Percentiles rank a stretch among this genome's conserved stretches.
These are phyloP conservation scores for Diaporthe ampelina DNA, from an alignment of 2,329 filamentous ascomycete genomes.

Conservation along the genomic window DNA sequence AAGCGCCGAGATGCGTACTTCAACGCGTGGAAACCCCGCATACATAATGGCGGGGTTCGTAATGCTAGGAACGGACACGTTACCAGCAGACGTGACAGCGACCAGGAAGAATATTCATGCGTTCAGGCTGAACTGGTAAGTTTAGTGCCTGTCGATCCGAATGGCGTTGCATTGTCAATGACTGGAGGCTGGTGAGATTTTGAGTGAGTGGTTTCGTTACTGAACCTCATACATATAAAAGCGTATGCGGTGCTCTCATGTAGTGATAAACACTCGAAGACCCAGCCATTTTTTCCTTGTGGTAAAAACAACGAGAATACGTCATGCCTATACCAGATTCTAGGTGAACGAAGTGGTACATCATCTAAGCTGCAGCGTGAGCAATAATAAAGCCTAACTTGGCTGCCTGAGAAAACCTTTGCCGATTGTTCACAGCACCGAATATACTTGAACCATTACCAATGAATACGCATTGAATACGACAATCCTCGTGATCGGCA, in stretches of 20 bases:
- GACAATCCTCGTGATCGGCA: background rate
- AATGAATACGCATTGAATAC: background rate
- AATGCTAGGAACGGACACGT: background rate
- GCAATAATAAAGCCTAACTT: background rate
- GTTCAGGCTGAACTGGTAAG: constrained; percentile 3
- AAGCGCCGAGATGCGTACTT: background rate
- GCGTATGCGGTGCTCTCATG: no score
- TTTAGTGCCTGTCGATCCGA: background rate
- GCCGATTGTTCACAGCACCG: background rate
- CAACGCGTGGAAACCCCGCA: background rate
- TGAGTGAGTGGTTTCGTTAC: no score
- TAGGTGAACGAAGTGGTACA: no score
- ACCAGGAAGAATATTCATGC: background rate
- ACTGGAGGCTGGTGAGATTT: background rate
- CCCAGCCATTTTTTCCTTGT: no score
- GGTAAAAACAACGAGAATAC: no score
- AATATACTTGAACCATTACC: background rate
- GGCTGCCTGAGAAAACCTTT: background rate
- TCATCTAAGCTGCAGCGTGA: background rate
- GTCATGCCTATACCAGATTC: no score
- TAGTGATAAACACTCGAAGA: no score
- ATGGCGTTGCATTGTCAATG: background rate
- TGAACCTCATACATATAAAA: no score
- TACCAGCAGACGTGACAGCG: background rate
- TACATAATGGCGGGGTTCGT: background rate